Conservation (phyloP, 176 grass and related monocot genomes). For the Canna indica region DNA sequence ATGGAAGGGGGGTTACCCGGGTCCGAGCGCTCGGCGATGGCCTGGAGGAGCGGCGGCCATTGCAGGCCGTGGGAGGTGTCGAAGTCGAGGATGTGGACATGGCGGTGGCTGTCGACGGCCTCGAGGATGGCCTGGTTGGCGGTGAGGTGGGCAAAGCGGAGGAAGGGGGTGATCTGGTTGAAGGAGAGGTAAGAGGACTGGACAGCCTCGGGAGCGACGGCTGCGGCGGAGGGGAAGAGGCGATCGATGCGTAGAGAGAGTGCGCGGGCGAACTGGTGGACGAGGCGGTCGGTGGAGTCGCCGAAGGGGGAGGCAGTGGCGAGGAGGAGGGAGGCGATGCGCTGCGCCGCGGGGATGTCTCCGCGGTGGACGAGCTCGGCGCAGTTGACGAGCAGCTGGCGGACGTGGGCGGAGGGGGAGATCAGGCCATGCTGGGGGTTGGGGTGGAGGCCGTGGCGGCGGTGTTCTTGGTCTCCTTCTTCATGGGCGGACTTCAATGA, state of each 20-base stretch:
- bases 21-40: constrained; percentile 55
- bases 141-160: constrained; percentile 88
- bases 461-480: constrained; percentile 22
- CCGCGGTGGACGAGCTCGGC: constrained; percentile 61
- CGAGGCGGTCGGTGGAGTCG: constrained; percentile 62
- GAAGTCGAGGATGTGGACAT: constrained; percentile 87
- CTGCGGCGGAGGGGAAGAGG: constrained; percentile 7
- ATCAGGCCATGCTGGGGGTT: constrained; percentile 1
- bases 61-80: constrained; percentile 84
- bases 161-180: constrained; percentile 98
- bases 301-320: constrained; percentile 43
- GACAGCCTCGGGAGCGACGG: constrained; percentile 15
- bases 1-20: constrained; percentile 40
- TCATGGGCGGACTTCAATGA: constrained; percentile 56
- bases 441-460: neutral
- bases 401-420: constrained; percentile 23
- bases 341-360: constrained; percentile 44
- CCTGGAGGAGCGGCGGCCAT: constrained; percentile 91
- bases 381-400: constrained; percentile 57
- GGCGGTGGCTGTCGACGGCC: constrained; percentile 42
- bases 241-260: constrained; percentile 38
- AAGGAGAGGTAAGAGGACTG: constrained; percentile 59
- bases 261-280: constrained; percentile 74
- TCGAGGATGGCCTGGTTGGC: constrained; percentile 98
- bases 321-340: constrained; percentile 38